Conservation (phyloP, 345 rosid genomes). For the Luvunga scandens region DNA sequence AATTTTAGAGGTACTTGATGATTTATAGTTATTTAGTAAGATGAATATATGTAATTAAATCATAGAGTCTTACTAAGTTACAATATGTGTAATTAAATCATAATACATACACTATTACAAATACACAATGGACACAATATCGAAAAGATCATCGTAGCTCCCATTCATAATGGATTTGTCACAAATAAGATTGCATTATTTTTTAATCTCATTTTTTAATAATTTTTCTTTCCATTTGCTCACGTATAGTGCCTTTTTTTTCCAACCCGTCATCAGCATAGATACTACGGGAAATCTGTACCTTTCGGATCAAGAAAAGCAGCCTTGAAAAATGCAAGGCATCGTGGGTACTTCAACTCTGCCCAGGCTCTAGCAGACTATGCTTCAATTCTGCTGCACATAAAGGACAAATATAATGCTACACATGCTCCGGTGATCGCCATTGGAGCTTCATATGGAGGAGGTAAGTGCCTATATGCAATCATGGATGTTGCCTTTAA, state of each 20-base stretch:
- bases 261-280: conserved; percentile 26
- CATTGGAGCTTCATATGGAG: conserved; percentile 70
- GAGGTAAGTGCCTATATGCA: conserved; percentile 39
- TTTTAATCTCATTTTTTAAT: too few relatives aligned
- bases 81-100: too few relatives aligned
- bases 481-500: background rate
- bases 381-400: conserved; percentile 43
- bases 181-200: too few relatives aligned
- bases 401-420: conserved; percentile 36
- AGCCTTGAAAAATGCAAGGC: background rate
- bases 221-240: too few relatives aligned
- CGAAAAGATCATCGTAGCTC: too few relatives aligned
- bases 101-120: too few relatives aligned
- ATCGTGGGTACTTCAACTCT: conserved; percentile 44
- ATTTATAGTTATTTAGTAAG: background rate
- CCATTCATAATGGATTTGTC: too few relatives aligned
- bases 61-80: too few relatives aligned
- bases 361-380: conserved; percentile 60
- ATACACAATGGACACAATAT: too few relatives aligned
- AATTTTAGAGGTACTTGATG: conserved; percentile 36
- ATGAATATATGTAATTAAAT: too few relatives aligned
- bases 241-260: too few relatives aligned
- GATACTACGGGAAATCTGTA: conserved; percentile 45
- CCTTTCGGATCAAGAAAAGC: background rate
- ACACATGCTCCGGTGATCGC: conserved; percentile 52